These are phyloP conservation scores for Bipolaris bicolor DNA, from an alignment of 2,329 filamentous ascomycete genomes.

Conservation along the genomic window DNA sequence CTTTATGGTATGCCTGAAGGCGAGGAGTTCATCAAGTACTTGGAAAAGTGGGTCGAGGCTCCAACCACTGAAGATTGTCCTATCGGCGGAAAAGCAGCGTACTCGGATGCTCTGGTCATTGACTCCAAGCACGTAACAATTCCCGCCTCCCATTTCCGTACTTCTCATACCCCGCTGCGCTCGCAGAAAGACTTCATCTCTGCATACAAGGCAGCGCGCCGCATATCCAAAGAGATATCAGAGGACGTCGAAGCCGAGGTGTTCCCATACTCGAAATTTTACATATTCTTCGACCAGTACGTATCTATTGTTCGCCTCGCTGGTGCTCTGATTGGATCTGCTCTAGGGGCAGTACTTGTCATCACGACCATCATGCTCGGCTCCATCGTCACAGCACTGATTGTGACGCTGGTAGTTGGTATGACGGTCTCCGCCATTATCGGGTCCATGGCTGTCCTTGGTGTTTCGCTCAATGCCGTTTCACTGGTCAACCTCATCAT, in stretches of 20 bases:
- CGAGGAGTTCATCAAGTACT: constrained; percentile 86
- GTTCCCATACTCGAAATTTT: constrained; percentile 97
- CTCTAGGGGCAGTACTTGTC: constrained; percentile 82
- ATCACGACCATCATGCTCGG: constrained; percentile 83
- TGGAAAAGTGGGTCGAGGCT: constrained; percentile 79
- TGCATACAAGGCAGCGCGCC: constrained; percentile 85
- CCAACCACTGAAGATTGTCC: constrained; percentile 86
- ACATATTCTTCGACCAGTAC: constrained; percentile 99
- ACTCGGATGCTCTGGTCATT: constrained; percentile 82
- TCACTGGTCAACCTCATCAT: constrained; percentile 96
- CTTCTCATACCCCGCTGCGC: constrained; percentile 82
- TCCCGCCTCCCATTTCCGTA: constrained; percentile 88
- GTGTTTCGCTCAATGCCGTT: constrained; percentile 92
- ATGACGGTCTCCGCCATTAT: constrained; percentile 97
- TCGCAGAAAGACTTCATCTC: constrained; percentile 92
- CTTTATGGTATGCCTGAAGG: constrained; percentile 91
- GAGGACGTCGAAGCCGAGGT: constrained; percentile 76
- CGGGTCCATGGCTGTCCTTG: constrained; percentile 87
- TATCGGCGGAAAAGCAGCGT: constrained; percentile 85
- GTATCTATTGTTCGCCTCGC: constrained; percentile 82
- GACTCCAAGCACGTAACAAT: constrained; percentile 71
- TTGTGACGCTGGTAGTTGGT: constrained; percentile 83
- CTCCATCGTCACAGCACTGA: constrained; percentile 77
- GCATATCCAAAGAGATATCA: constrained; percentile 80
- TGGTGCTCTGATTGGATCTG: constrained; percentile 77